Evolutionary conservation across 208 protist genomes (phyloP).

Genomic region (Trichomonas gallinae): DNA sequence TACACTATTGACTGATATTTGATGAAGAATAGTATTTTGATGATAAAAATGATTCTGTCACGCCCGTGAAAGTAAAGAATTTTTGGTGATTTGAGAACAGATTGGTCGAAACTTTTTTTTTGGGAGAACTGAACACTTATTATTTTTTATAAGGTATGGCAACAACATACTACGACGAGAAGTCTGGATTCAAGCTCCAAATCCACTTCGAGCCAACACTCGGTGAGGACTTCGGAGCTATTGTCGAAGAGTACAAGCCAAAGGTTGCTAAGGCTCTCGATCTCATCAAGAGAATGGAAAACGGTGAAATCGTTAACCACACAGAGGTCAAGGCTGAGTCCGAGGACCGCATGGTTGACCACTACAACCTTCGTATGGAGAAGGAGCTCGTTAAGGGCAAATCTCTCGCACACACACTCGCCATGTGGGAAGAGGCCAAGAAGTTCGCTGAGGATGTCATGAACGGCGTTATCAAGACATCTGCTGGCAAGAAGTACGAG

Average conservation of each 20-base stretch:
- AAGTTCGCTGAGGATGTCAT: not conserved
- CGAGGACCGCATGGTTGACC: not conserved
- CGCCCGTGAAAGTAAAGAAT: no score
- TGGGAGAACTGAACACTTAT: no score
- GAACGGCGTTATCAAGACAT: not conserved
- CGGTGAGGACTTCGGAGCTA: not conserved
- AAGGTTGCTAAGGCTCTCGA: not conserved
- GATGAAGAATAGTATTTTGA: no score
- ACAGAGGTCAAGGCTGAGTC: not conserved
- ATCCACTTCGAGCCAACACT: not conserved
- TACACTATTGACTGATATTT: no score
- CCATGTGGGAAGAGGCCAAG: not conserved
- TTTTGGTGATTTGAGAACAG: not conserved
- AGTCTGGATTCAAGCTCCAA: not conserved
- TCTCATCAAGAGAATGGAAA: conserved; percentile 11
- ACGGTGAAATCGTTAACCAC: conserved; percentile 19
- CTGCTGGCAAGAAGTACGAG: not conserved
- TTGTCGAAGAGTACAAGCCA: not conserved
- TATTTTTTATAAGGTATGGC: not conserved
- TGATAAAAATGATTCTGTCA: no score
- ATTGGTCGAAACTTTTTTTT: not conserved
- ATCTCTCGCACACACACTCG: not conserved
- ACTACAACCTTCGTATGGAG: not conserved
- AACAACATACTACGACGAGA: not conserved
- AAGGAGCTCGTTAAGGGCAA: not conserved